Evolutionary conservation across 2,329 filamentous ascomycete genomes (phyloP).

Genomic region (Monascus ruber): DNA sequence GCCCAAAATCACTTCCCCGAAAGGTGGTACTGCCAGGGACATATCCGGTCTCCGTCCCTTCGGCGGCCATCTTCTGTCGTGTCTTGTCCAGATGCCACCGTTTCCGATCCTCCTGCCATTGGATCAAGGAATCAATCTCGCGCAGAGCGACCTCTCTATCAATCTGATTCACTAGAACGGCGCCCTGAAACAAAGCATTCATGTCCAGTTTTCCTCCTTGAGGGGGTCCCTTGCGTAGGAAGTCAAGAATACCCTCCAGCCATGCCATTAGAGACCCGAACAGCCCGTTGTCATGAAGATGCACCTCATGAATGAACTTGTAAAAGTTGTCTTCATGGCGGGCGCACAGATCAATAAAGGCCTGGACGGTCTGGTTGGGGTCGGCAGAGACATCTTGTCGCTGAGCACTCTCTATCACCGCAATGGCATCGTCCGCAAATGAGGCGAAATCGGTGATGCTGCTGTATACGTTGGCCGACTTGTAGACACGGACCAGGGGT

Average conservation of each 20-base stretch:
- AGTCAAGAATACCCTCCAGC: conserved; percentile 92
- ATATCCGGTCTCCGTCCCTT: conserved; percentile 43
- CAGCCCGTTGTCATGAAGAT: conserved; percentile 89
- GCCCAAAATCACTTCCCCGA: conserved; percentile 74
- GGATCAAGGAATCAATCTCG: conserved; percentile 77
- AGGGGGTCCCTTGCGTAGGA: conserved; percentile 79
- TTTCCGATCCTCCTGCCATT: conserved; percentile 91
- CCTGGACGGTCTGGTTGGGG: conserved; percentile 94
- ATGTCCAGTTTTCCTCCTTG: conserved; percentile 78
- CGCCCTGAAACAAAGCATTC: conserved; percentile 82
- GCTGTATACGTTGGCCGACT: conserved; percentile 95
- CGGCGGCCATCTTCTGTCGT: conserved; percentile 94
- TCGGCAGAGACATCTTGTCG: conserved; percentile 79
- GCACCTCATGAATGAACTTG: conserved; percentile 97
- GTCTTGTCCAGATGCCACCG: conserved; percentile 99
- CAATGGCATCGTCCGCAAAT: conserved; percentile 88
- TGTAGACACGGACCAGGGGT: conserved; percentile 91
- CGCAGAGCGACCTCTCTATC: conserved; percentile 60
- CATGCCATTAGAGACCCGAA: conserved; percentile 95
- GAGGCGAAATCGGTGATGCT: conserved; percentile 91
- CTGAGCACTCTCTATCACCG: conserved; percentile 58
- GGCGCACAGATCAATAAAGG: conserved; percentile 92
- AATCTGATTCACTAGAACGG: conserved; percentile 54
- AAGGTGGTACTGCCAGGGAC: conserved; percentile 50
- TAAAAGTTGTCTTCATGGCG: conserved; percentile 96